phyloP scores from a whole-genome alignment of 2,329 filamentous ascomycete genomes.

The Epichloe aotearoae region DNA sequence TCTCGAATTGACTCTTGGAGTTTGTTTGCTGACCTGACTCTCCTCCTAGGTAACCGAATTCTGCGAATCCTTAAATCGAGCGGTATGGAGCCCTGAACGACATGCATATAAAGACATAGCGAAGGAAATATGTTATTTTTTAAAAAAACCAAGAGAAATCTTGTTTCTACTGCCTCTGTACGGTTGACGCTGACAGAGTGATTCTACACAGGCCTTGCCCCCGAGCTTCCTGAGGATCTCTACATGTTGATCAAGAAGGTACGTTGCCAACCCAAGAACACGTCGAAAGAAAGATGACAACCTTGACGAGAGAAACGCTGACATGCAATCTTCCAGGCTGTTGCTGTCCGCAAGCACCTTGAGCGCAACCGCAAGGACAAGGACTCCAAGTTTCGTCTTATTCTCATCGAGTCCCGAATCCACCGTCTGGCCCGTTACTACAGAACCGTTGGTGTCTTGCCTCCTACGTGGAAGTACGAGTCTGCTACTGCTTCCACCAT shows the following conservation, averaged over 20 bases:
- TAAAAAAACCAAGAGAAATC: slow-evolving; percentile 14
- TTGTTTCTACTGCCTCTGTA: slow-evolving; percentile 57
- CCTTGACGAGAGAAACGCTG: background rate
- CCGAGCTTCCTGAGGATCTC: slow-evolving; percentile 97
- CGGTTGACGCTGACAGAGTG: slow-evolving; percentile 92
- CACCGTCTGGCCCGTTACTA: slow-evolving; percentile 99
- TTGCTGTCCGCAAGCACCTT: slow-evolving; percentile 99
- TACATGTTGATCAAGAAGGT: slow-evolving; percentile 99
- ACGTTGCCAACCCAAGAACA: slow-evolving; percentile 10
- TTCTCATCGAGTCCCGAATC: slow-evolving; percentile 99
- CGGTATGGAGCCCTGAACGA: slow-evolving; percentile 55
- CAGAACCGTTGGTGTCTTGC: slow-evolving; percentile 78
- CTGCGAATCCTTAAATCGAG: slow-evolving; percentile 95
- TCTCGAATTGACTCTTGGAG: background rate
- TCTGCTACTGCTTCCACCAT: slow-evolving; percentile 89
- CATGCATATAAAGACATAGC: slow-evolving; percentile 11
- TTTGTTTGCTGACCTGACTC: slow-evolving; percentile 22
- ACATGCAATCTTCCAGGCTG: slow-evolving; percentile 47
- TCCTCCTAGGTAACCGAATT: slow-evolving; percentile 90
- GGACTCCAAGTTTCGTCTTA: slow-evolving; percentile 99
- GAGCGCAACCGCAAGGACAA: slow-evolving; percentile 99
- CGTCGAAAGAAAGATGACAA: background rate
- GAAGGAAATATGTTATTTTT: slow-evolving; percentile 15
- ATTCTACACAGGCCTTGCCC: slow-evolving; percentile 86
- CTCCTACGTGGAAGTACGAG: slow-evolving; percentile 99